Percentiles rank a stretch among this genome's conserved stretches.
These are phyloP conservation scores for Cardiospermum halicacabum DNA, from an alignment of 345 rosid species.

Conservation along the genomic window DNA sequence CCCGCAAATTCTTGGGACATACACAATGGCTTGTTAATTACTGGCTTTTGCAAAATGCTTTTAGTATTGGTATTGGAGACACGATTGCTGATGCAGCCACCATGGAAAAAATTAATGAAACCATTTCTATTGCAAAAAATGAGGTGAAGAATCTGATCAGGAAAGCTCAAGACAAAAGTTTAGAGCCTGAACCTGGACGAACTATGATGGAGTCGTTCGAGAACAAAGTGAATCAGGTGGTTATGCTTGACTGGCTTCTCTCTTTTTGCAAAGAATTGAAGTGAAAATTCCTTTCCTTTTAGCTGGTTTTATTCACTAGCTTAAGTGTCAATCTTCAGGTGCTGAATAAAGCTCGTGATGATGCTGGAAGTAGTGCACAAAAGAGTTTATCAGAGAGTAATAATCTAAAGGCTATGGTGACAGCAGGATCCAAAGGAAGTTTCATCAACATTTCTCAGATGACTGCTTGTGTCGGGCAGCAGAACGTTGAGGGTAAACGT, in stretches of 20 bases:
- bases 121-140: conserved; percentile 77
- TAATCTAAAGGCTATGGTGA: conserved; percentile 97
- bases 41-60: conserved; percentile 94
- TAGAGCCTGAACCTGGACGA: conserved; percentile 97
- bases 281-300: not conserved
- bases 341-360: conserved; percentile 97
- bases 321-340: conserved; percentile 37
- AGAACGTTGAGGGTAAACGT: conserved; percentile 91
- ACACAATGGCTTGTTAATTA: conserved; percentile 99
- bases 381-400: conserved; percentile 87
- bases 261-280: too few species aligned
- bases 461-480: conserved; percentile 98
- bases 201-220: conserved; percentile 96
- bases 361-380: conserved; percentile 96
- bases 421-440: conserved; percentile 99
- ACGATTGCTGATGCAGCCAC: conserved; percentile 96
- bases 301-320: not conserved
- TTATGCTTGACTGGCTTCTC: not conserved
- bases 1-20: conserved; percentile 95
- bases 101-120: conserved; percentile 88
- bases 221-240: conserved; percentile 95
- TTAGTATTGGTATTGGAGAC: conserved; percentile 98
- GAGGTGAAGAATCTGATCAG: conserved; percentile 72
- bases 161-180: conserved; percentile 57
- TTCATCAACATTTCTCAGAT: conserved; percentile 95